Evolutionary conservation across 2,329 filamentous ascomycete genomes (phyloP), one percentile per base, ranked within the genome.

Genomic region (Colletotrichum liriopes): DNA sequence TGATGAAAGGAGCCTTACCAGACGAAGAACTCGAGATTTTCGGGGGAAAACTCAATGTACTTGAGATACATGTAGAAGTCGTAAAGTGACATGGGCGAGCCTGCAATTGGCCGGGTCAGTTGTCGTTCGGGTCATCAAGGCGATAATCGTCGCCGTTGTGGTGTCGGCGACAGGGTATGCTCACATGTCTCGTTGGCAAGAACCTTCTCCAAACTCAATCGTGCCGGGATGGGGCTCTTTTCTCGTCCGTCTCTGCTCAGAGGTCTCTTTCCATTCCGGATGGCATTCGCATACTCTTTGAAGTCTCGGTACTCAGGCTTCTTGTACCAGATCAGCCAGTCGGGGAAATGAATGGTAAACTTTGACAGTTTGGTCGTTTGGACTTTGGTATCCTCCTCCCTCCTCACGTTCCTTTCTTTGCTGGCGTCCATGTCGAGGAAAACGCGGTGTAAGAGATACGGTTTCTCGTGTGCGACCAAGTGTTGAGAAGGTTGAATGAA

Each of bases 51-150:
- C 76, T 87, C 85, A 59, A 87, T 85, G 74, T 86, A 82, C 76
- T 86, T 86, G 60, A 87, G 78, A 70, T 86, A 87, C 84, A 86
- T 85, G 77, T 86, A 86, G 62, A 87, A 87, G 77, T 87, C 85
- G 70, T 86, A 85, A 12, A 86, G 76, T 0, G 84, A 86, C 84
- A 86, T 86, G 5, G 85, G 85, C 63, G 83, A 85, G 73, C 84
- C 83, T 85, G 59, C 5, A 29, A 41, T 45, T 2, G 5, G 8
- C 12, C 35, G n/a, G 1, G 52, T 72, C 4, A 70, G 59, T 39
- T 20, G 7, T 9, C 5, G 16, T 39, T 61, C 29, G 8, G 6
- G 14, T 51, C 12, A 56, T 69, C 54, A 71, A 71, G 16, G 59
- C 12, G n/a, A 29, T 20, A 45, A 47, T 67, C 70, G 29, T 20